Conservation (phyloP, 2,329 filamentous ascomycete genomes). For the Grosmannia clavigera region DNA sequence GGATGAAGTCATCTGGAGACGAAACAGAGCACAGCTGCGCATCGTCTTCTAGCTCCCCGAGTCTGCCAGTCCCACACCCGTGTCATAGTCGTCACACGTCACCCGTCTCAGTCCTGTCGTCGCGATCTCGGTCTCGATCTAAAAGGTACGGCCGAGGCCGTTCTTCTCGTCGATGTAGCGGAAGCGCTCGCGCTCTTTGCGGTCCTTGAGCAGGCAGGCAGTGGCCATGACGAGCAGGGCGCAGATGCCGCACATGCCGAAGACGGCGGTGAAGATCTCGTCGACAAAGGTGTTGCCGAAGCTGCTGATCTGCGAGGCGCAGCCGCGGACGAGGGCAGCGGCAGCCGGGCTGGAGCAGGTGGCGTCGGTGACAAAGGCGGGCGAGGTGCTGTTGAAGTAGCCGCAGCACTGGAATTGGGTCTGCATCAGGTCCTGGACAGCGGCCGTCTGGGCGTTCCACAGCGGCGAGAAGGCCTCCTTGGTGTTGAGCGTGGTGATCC, state of each 20-base stretch:
- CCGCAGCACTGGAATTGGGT: constrained; percentile 67
- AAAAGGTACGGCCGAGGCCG: constrained; percentile 39
- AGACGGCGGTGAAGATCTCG: constrained; percentile 65
- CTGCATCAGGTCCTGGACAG: constrained; percentile 58
- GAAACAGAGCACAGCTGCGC: background rate
- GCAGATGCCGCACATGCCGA: constrained; percentile 66
- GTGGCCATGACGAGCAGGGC: constrained; percentile 56
- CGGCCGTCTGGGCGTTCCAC: constrained; percentile 45
- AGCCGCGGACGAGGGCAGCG: constrained; percentile 58
- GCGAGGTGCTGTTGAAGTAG: constrained; percentile 59
- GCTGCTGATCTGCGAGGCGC: constrained; percentile 51
- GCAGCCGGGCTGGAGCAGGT: constrained; percentile 58
- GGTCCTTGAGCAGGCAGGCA: constrained; percentile 67
- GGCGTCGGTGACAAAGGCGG: constrained; percentile 57
- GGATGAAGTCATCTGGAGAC: background rate
- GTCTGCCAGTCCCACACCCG: too few species aligned
- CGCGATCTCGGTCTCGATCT: constrained; percentile 4
- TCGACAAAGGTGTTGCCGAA: constrained; percentile 64
- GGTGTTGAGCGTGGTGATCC: constrained; percentile 61
- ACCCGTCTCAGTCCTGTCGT: background rate
- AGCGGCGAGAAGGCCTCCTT: constrained; percentile 47
- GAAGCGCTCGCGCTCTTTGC: constrained; percentile 69
- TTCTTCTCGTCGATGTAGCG: constrained; percentile 72
- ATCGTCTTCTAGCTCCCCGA: background rate
- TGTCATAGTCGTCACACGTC: background rate